Evolutionary conservation across 2,329 filamentous ascomycete genomes (phyloP).

Genomic region (Cladosporium sp.): DNA sequence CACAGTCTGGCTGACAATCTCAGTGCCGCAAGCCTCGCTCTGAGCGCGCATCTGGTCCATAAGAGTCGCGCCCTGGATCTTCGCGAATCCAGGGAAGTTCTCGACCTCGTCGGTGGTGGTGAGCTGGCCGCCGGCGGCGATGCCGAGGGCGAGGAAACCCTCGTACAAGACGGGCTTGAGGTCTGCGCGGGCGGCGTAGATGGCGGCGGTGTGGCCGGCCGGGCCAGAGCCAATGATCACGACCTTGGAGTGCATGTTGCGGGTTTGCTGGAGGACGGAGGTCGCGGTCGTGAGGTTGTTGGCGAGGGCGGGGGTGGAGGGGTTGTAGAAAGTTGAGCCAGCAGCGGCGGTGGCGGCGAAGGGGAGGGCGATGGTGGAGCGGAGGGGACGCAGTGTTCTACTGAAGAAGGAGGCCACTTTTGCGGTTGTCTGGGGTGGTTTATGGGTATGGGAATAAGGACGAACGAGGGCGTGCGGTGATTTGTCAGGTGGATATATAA

Average conservation of each 20-base stretch:
- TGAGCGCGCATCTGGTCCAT: conserved; percentile 97
- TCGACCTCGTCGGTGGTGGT: conserved; percentile 98
- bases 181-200: conserved; percentile 93
- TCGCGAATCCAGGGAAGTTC: conserved; percentile 94
- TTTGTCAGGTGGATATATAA: neutral
- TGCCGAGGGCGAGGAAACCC: conserved; percentile 95
- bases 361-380: conserved; percentile 68
- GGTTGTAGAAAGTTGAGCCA: conserved; percentile 31
- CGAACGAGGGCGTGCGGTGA: neutral
- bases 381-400: conserved; percentile 56
- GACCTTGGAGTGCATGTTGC: conserved; percentile 87
- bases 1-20: conserved; percentile 91
- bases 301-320: conserved; percentile 20
- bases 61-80: conserved; percentile 79
- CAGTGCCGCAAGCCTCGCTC: conserved; percentile 85
- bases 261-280: conserved; percentile 28
- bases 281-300: conserved; percentile 22
- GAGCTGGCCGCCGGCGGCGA: conserved; percentile 91
- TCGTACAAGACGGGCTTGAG: conserved; percentile 94
- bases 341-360: conserved; percentile 55
- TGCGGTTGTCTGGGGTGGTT: conserved; percentile 46
- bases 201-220: conserved; percentile 92
- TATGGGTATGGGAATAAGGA: neutral
- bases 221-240: conserved; percentile 81
- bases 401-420: conserved; percentile 77